Conservation (phyloP, 2,329 filamentous ascomycete species). For the Pezicula neosporulosa region DNA sequence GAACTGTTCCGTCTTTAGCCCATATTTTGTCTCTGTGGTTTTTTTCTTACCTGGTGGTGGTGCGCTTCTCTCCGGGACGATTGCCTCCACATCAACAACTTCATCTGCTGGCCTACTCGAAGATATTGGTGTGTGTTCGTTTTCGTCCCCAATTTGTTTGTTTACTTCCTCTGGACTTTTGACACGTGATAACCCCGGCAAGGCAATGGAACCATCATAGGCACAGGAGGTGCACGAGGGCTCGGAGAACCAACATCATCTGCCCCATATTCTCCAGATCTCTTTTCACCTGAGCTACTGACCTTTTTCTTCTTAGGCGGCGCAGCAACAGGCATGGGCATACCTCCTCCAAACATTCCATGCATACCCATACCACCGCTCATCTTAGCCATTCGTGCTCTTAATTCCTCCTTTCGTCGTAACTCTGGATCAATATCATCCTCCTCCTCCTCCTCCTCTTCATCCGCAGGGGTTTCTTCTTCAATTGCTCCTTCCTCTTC, state of each 20-base stretch:
- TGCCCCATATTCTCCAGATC: slow-evolving; percentile 39
- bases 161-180: slow-evolving; percentile 45
- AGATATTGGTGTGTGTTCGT: slow-evolving; percentile 47
- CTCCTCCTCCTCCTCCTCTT: slow-evolving; percentile 71
- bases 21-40: slow-evolving; percentile 3
- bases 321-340: slow-evolving; percentile 55
- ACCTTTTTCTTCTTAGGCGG: slow-evolving; percentile 51
- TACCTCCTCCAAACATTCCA: slow-evolving; percentile 80
- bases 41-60: slow-evolving; percentile 29
- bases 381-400: slow-evolving; percentile 97
- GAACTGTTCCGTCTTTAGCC: slow-evolving; percentile 17
- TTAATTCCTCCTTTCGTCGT: slow-evolving; percentile 78
- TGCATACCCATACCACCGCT: slow-evolving; percentile 96
- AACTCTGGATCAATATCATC: slow-evolving; percentile 87
- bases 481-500: slow-evolving; percentile 43
- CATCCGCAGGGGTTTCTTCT: slow-evolving; percentile 46
- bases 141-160: slow-evolving; percentile 34
- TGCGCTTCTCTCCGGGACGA: slow-evolving; percentile 29
- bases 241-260: slow-evolving; percentile 40
- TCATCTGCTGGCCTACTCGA: slow-evolving; percentile 39
- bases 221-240: slow-evolving; percentile 49
- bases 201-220: slow-evolving; percentile 61
- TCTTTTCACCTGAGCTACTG: slow-evolving; percentile 36
- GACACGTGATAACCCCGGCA: slow-evolving; percentile 67
- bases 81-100: slow-evolving; percentile 52